phyloP scores from a whole-genome alignment of 768 basidiomycete species.

The Russula foetens region DNA sequence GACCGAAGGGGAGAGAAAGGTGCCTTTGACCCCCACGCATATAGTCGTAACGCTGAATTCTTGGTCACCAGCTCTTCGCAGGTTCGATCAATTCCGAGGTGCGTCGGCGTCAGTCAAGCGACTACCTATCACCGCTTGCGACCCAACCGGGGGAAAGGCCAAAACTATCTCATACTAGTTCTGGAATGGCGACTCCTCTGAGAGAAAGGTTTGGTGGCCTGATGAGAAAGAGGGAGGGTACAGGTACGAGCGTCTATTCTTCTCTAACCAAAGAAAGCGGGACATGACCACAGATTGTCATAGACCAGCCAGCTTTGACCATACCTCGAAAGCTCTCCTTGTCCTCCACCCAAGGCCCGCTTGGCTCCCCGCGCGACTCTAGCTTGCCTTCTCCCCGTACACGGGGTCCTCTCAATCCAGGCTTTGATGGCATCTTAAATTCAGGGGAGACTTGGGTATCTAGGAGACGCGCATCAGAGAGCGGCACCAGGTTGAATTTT shows the following conservation, averaged over 20 bases:
- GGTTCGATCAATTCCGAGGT: conserved; percentile 80
- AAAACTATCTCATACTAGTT: conserved; percentile 43
- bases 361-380: conserved; percentile 49
- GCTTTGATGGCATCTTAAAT: conserved; percentile 66
- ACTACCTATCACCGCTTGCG: conserved; percentile 54
- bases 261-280: background rate
- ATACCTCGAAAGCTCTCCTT: conserved; percentile 63
- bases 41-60: background rate
- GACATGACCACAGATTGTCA: conserved; percentile 9
- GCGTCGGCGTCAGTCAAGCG: conserved; percentile 76
- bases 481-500: conserved; percentile 36
- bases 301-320: conserved; percentile 51
- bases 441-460: conserved; percentile 63
- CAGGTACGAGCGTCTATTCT: conserved; percentile 40
- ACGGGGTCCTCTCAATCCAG: conserved; percentile 47
- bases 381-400: conserved; percentile 57
- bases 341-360: conserved; percentile 49
- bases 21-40: conserved; percentile 27
- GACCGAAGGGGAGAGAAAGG: conserved; percentile 83
- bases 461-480: conserved; percentile 54
- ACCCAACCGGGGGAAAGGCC: conserved; percentile 50
- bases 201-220: conserved; percentile 58
- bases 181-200: conserved; percentile 45
- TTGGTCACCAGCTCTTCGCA: conserved; percentile 56
- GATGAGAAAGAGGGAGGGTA: conserved; percentile 59